phyloP scores from a whole-genome alignment of 1,139 yeast genomes.

The Diutina catenulata region DNA sequence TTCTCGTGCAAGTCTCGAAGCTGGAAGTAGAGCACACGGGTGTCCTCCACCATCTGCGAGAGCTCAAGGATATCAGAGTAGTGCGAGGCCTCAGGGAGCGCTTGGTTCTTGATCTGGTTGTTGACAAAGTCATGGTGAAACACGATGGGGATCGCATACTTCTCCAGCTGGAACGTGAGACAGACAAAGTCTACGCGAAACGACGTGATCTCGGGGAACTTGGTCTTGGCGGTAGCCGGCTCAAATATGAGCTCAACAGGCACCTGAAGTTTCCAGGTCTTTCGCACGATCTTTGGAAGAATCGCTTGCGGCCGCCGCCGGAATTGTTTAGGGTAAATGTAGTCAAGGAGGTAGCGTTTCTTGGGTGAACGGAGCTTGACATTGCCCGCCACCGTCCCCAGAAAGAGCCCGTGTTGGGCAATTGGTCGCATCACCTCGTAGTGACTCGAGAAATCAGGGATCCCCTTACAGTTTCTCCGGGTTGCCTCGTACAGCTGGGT shows the following conservation, averaged over 20 bases:
- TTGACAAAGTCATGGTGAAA: slow-evolving; percentile 14
- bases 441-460: too few relatives aligned
- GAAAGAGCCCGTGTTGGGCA: slow-evolving; percentile 10
- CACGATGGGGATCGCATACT: slow-evolving; percentile 14
- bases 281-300: slow-evolving; percentile 16
- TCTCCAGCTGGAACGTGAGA: slow-evolving; percentile 12
- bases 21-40: slow-evolving; percentile 13
- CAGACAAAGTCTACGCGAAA: slow-evolving; percentile 13
- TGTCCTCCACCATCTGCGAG: slow-evolving; percentile 13
- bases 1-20: slow-evolving; percentile 13
- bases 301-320: too few relatives aligned
- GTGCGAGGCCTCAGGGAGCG: not conserved
- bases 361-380: slow-evolving; percentile 19
- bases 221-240: slow-evolving; percentile 8
- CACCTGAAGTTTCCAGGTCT: slow-evolving; percentile 19
- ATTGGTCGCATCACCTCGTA: slow-evolving; percentile 11
- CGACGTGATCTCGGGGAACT: slow-evolving; percentile 9
- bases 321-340: slow-evolving; percentile 26
- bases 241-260: slow-evolving; percentile 17
- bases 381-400: slow-evolving; percentile 10
- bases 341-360: slow-evolving; percentile 15
- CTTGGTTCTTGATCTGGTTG: slow-evolving; percentile 6
- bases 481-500: too few relatives aligned
- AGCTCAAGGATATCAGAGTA: slow-evolving; percentile 7
- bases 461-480: too few relatives aligned